Evolutionary conservation across 176 grass and related monocot genomes (phyloP), one percentile per base, ranked within the genome.

Genomic region (Oryza rufipogon): DNA sequence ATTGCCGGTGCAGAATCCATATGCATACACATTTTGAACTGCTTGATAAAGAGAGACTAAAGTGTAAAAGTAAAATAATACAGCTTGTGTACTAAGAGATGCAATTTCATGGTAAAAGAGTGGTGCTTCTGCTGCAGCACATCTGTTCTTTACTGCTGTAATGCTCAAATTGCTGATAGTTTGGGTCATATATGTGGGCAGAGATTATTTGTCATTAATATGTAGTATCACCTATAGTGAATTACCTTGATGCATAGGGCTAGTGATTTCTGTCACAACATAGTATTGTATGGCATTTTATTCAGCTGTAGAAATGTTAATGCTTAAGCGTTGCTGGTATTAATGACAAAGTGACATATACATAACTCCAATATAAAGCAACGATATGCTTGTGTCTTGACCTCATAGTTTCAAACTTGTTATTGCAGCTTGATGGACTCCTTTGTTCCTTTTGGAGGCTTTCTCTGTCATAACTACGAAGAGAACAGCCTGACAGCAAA

Each of bases 371-470:
- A 58, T 20, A 20, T 20, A 20, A 20, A 56, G 10, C 51, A 56
- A 56, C 19, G 4, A 58, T 58, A 58, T 58, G 54, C 6, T 54
- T 54, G 51, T 20, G 33, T 46, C 38, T 20, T 25, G 60, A 66
- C 49, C 83, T 89, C 28, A 85, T 19, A 72, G 32, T 22, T 86
- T 46, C 48, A 54, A 61, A 54, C 73, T 88, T 71, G 48, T 45
- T 41, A 77, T 64, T 88, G 42, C 78, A 93, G 91, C 80, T 84
- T 90, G 73, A 75, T 85, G 80, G 86, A 92, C 66, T 76, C 93
- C 0, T 92, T 94, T 65, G 64, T 88, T 84, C 93, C 96, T 71
- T 92, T 92, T 80, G 93, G 89, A 61, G 88, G 91, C 72, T 68
- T 88, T 83, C 75, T 87, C 44, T 75, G 84, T 12, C 52, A 83